Evolutionary conservation across 257 asterid genomes (phyloP), one percentile per base, ranked within the genome.

Genomic region (Perilla frutescens): DNA sequence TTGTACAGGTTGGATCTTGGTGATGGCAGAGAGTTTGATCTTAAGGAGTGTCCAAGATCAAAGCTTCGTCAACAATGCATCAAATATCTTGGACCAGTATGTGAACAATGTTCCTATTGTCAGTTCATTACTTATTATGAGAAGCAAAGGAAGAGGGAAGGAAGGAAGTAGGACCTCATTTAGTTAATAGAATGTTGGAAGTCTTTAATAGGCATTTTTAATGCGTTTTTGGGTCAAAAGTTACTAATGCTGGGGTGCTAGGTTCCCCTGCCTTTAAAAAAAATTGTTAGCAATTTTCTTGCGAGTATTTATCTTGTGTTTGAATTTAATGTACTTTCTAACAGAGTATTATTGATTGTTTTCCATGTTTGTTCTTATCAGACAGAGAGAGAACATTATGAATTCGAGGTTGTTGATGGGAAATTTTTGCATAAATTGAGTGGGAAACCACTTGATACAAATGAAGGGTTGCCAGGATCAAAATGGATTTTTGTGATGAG

Each of bases 401-500:
- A 94, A 77, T 91, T 69, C 34, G 77, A 70, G 74, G 86, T 91
- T 63, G 78, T 62, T 48, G 91, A 88, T 20, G 96, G 97, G 74
- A 86, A 77, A 76, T 64, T 91, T 71, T 40, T 84, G 78, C 90
- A 87, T 71, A 80, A 79, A 41, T 82, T 78, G 65, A 80, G 88
- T 54, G 84, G 91, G 70, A 69, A 78, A 41, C 84, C 80, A 69
- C 93, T 95, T 69, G 89, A 90, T 75, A 90, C 97, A 20, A 81
- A 65, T 55, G 74, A 75, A 69, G 87, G 85, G 48, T 61, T 76
- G 37, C 68, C 79, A 45, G 93, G 86, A 71, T 80, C 83, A 32
- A 95, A 92, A 77, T 90, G 96, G 97, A 95, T 95, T 76, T 95
- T 95, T 74, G 99, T 90, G 75, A 84, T 95, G 96, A 89, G 97